Evolutionary conservation across 2,329 filamentous ascomycete genomes (phyloP), one percentile per base, ranked within the genome.

Genomic region (Colletotrichum melonis): DNA sequence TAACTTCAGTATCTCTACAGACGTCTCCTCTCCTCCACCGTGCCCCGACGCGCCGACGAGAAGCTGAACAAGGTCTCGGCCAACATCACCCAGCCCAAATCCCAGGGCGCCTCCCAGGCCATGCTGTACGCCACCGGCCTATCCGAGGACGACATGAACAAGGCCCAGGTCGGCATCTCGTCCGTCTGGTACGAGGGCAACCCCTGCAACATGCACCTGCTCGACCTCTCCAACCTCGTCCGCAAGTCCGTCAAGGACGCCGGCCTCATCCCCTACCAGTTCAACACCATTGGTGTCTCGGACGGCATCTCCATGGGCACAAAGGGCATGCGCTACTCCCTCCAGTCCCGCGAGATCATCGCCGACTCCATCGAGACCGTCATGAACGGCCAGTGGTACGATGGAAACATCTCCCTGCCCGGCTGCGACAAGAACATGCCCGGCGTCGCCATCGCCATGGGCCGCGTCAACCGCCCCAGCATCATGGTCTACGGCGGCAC

Each of bases 371-470:
- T 99, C 80, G 97, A 99, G 89, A 98, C 97, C 5, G 97, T 99
- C 79, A 99, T 98, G 95, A 93, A 95, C 77, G 97, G 95, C 19
- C 97, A 99, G 85, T 98, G 95, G 95, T 98, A 99, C 82, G 97
- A 99, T 83, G 96, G 92, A 78, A 98, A 98, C 84, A 93, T 99
- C 81, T 97, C 95, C 66, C 93, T 99, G 79, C 97, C 97, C 16
- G 97, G 97, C 62, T 99, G 97, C 85, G 97, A 99, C 89, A 99
- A 99, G 91, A 99, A 99, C 86, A 98, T 99, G 97, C 95, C 95
- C 1, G 94, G 94, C 83, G 94, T 97, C 14, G 86, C 95, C 78
- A 97, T 97, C 80, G 97, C 95, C 69, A 98, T 98, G 94, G 96
- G 95, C 49, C 91, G 97, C 78, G 92, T 98, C 77, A 98, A 99